Evolutionary conservation across 2,329 filamentous ascomycete genomes (phyloP).

Genomic region (Microdochium trichocladiopsis): DNA sequence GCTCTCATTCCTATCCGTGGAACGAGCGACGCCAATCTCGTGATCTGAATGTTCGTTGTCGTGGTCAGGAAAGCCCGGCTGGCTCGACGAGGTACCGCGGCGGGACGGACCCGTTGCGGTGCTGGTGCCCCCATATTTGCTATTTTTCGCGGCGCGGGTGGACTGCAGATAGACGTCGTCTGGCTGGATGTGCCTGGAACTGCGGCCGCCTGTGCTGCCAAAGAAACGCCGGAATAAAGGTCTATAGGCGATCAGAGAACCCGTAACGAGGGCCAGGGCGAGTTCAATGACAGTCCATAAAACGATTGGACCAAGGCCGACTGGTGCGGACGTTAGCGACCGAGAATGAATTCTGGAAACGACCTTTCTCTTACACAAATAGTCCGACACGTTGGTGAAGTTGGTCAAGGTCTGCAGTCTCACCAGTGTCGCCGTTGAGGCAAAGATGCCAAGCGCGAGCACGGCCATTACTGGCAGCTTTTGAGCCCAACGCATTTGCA

Average conservation of each 20-base stretch:
- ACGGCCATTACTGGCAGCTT: constrained; percentile 6
- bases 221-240: not conserved
- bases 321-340: not conserved
- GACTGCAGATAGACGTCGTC: not conserved
- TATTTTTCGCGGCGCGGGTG: not conserved
- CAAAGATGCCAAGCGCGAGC: constrained; percentile 9
- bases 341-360: not conserved
- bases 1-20: not conserved
- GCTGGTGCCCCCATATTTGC: too few relatives aligned
- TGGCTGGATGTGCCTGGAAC: not conserved
- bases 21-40: not conserved
- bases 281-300: not conserved
- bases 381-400: not conserved
- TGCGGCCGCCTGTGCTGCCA: not conserved
- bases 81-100: too few relatives aligned
- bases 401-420: not conserved
- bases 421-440: constrained; percentile 1
- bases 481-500: constrained; percentile 3
- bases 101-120: too few relatives aligned
- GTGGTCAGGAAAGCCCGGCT: not conserved
- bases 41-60: not conserved
- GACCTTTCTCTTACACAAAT: not conserved
- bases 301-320: not conserved
- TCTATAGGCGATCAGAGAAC: not conserved
- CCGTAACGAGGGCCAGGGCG: not conserved